phyloP scores from a whole-genome alignment of 495 filamentous ascomycete genomes.

The Xanthoparmelia taractica region DNA sequence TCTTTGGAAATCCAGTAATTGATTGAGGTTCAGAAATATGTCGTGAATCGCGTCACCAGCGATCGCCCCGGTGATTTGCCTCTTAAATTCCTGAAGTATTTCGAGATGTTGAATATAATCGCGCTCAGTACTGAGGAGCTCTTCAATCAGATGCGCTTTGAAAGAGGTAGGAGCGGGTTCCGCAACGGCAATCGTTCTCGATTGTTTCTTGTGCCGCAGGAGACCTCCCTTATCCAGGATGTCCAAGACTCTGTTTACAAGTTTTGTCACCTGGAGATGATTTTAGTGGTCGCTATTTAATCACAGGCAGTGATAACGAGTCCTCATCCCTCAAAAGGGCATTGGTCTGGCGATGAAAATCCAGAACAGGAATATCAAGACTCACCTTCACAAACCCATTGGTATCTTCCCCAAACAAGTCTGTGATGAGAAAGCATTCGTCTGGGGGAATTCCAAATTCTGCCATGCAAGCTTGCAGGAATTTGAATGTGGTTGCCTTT shows the following conservation, averaged over 20 bases:
- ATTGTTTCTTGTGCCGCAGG: constrained; percentile 45
- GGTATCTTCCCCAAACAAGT: constrained; percentile 88
- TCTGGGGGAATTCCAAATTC: constrained; percentile 68
- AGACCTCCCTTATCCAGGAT: constrained; percentile 67
- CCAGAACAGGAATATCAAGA: background rate
- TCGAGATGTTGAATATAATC: constrained; percentile 99
- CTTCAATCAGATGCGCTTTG: constrained; percentile 78
- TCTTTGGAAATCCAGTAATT: constrained; percentile 88
- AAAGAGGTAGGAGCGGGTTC: constrained; percentile 50
- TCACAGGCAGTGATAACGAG: too few species aligned
- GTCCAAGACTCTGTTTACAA: constrained; percentile 85
- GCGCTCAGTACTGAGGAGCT: constrained; percentile 86
- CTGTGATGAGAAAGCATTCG: constrained; percentile 85
- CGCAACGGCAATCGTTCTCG: constrained; percentile 30
- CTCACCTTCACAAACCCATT: constrained; percentile 92
- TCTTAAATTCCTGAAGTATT: constrained; percentile 87
- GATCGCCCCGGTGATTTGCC: constrained; percentile 78
- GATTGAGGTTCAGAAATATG: constrained; percentile 93
- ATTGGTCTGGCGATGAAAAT: background rate
- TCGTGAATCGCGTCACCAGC: constrained; percentile 86
- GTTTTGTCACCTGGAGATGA: constrained; percentile 57
- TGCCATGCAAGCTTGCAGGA: constrained; percentile 57
- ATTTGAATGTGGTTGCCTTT: constrained; percentile 64
- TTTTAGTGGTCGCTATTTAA: constrained; percentile 20
- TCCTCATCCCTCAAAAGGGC: background rate